These are phyloP conservation scores for Ascochyta lentis DNA, from an alignment of 2,329 filamentous ascomycete genomes.

Conservation along the genomic window DNA sequence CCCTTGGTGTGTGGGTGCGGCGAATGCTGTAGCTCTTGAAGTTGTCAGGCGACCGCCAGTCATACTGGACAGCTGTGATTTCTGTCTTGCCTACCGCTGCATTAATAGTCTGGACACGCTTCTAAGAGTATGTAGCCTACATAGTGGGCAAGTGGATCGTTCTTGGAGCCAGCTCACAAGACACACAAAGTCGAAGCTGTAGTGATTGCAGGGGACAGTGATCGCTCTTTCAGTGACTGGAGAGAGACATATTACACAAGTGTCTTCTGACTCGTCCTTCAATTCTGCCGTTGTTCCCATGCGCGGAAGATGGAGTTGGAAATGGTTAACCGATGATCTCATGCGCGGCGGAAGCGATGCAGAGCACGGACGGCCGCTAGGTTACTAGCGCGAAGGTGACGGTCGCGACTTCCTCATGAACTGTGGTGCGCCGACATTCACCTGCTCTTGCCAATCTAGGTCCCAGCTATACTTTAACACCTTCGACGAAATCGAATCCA, in stretches of 20 bases:
- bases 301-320: slow-evolving; percentile 25
- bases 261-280: slow-evolving; percentile 31
- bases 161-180: slow-evolving; percentile 81
- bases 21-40: slow-evolving; percentile 67
- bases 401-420: slow-evolving; percentile 18
- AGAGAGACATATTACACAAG: slow-evolving; percentile 88
- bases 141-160: slow-evolving; percentile 77
- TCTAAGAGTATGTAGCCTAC: slow-evolving; percentile 58
- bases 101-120: background rate
- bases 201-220: slow-evolving; percentile 78
- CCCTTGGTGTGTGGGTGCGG: slow-evolving; percentile 25
- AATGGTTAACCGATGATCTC: slow-evolving; percentile 18
- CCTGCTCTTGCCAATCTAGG: slow-evolving; percentile 1
- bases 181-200: slow-evolving; percentile 84
- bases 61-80: slow-evolving; percentile 69
- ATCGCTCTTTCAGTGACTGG: slow-evolving; percentile 73
- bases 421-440: slow-evolving; percentile 8
- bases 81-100: slow-evolving; percentile 56
- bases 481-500: background rate
- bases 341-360: slow-evolving; percentile 26
- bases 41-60: slow-evolving; percentile 60
- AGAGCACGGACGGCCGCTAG: slow-evolving; percentile 7
- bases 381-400: slow-evolving; percentile 1
- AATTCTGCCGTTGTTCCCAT: slow-evolving; percentile 33
- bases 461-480: background rate